Evolutionary conservation across 106 monocot genomes (phyloP).

Genomic region (Phalaenopsis aphrodite): DNA sequence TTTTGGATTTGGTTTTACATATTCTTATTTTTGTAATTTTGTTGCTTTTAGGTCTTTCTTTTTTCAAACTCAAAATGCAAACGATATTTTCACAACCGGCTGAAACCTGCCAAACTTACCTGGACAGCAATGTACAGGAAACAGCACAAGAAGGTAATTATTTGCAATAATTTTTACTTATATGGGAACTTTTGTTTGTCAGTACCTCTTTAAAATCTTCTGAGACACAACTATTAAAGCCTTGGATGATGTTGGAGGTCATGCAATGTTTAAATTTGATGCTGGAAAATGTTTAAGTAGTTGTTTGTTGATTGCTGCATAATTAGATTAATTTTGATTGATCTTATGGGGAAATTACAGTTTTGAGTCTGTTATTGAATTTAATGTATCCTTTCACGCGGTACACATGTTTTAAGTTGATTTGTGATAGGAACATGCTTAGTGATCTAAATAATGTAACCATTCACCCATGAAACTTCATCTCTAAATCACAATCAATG

Average conservation of each 20-base stretch:
- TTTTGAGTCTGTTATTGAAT: neutral
- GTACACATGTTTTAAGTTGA: neutral
- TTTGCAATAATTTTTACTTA: neutral
- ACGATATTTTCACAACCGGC: constrained; percentile 51
- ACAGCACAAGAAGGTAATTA: constrained; percentile 42
- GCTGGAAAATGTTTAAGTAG: neutral
- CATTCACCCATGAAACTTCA: neutral
- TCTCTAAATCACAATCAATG: too few relatives aligned
- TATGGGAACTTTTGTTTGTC: neutral
- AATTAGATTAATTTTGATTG: neutral
- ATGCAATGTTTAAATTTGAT: neutral
- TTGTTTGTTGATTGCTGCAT: neutral
- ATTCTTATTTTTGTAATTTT: neutral
- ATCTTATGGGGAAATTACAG: too few relatives aligned
- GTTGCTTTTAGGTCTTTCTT: constrained; percentile 36
- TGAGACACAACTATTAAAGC: neutral
- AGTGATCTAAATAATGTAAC: neutral
- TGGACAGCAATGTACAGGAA: constrained; percentile 35
- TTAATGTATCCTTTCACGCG: neutral
- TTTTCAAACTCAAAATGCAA: constrained; percentile 67
- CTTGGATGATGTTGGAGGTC: neutral
- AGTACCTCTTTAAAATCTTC: neutral
- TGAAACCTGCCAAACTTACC: constrained; percentile 48
- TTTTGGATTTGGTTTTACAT: neutral
- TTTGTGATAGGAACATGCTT: neutral